Evolutionary conservation across 208 protist species (phyloP).

Genomic region (Trypanosoma lewisi): DNA sequence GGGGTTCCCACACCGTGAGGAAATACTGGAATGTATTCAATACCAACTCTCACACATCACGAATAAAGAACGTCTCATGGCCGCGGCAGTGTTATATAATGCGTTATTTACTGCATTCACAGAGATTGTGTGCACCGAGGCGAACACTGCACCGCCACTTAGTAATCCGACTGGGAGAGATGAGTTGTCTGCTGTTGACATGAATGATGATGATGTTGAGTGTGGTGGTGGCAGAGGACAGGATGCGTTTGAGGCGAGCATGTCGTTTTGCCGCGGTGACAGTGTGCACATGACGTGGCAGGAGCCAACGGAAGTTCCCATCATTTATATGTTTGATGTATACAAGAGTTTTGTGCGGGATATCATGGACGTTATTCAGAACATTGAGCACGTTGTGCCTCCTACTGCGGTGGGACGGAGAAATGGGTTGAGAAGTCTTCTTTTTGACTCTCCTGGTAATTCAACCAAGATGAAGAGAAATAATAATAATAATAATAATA

Average conservation of each 20-base stretch:
- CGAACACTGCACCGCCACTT: not conserved
- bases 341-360: conserved; percentile 32
- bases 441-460: not conserved
- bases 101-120: conserved; percentile 20
- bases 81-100: conserved; percentile 22
- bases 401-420: not conserved
- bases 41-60: conserved; percentile 21
- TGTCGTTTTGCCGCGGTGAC: conserved; percentile 30
- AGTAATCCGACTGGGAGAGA: not conserved
- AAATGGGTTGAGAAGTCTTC: conserved; percentile 4
- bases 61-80: not conserved
- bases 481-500: not conserved
- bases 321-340: conserved; percentile 20
- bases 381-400: conserved; percentile 11
- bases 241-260: conserved; percentile 10
- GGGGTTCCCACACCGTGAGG: conserved; percentile 20
- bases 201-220: conserved; percentile 6
- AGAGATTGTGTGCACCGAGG: conserved; percentile 16
- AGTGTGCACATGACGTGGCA: conserved; percentile 30
- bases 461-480: not conserved
- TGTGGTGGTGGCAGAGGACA: not conserved
- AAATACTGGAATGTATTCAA: conserved; percentile 33
- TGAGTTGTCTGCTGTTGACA: no score
- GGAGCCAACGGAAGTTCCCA: conserved; percentile 26
- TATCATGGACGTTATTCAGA: conserved; percentile 24